These are phyloP conservation scores for Rhizoctonia solani DNA, from an alignment of 1,284 basidiomycete species.

Conservation along the genomic window DNA sequence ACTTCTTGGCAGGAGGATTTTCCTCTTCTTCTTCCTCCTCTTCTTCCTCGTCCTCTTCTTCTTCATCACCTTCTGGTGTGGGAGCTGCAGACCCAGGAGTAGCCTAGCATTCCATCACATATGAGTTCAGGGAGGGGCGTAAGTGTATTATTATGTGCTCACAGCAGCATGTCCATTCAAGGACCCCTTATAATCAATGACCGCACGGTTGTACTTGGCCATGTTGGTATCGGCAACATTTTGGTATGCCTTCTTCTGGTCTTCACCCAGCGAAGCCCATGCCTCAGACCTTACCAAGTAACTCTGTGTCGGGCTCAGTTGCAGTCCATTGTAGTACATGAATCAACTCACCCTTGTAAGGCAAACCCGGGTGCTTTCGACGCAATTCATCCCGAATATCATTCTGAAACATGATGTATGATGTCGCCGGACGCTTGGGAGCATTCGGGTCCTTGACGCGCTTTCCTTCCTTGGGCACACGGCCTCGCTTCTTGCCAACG, in stretches of 20 bases:
- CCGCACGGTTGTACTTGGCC: constrained; percentile 23
- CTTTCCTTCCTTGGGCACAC: constrained; percentile 38
- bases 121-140: neutral
- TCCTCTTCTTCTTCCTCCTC: constrained; percentile 16
- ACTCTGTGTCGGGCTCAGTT: constrained; percentile 45
- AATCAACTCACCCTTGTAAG: constrained; percentile 39
- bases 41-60: constrained; percentile 33
- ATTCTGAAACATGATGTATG: constrained; percentile 61
- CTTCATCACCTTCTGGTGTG: constrained; percentile 20
- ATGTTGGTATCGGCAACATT: constrained; percentile 8
- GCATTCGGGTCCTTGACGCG: constrained; percentile 55
- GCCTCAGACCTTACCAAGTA: constrained; percentile 48
- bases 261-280: constrained; percentile 49
- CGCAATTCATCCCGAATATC: constrained; percentile 50
- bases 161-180: constrained; percentile 8
- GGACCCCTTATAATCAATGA: constrained; percentile 13
- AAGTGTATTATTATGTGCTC: neutral
- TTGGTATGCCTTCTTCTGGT: constrained; percentile 47
- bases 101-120: neutral
- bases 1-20: constrained; percentile 8
- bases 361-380: constrained; percentile 43
- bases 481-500: constrained; percentile 33
- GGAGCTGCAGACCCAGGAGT: neutral
- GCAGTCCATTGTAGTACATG: too few relatives aligned
- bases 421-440: constrained; percentile 57